Conservation (phyloP, 768 basidiomycete genomes). For the Gymnopilus dilepis region DNA sequence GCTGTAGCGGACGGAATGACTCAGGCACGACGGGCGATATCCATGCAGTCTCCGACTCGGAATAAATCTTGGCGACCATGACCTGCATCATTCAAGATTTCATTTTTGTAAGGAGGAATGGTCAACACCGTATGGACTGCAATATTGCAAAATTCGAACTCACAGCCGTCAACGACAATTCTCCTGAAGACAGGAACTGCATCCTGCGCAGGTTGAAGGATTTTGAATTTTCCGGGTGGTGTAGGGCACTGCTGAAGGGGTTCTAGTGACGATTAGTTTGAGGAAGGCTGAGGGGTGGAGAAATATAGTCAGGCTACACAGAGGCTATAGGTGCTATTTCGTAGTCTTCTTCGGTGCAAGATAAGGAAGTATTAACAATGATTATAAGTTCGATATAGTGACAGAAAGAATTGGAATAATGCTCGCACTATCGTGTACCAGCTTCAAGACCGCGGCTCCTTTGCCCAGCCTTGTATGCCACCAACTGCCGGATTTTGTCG, state of each 20-base stretch:
- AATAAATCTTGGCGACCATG: background rate
- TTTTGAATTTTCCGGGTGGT: background rate
- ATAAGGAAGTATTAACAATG: background rate
- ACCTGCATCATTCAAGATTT: conserved; percentile 4
- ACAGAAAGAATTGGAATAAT: background rate
- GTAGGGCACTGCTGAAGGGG: too few species aligned
- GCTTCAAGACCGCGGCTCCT: background rate
- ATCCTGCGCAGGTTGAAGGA: background rate
- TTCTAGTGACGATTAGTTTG: too few species aligned
- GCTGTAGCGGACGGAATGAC: background rate
- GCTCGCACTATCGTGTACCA: background rate
- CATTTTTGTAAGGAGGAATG: conserved; percentile 5
- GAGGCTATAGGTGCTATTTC: background rate
- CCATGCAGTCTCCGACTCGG: conserved; percentile 1
- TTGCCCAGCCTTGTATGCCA: background rate
- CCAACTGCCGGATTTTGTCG: conserved; percentile 3
- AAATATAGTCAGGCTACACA: too few species aligned
- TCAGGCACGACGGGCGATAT: background rate
- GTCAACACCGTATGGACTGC: background rate
- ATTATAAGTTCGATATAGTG: background rate
- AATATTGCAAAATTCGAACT: background rate
- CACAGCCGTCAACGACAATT: background rate
- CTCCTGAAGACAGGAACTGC: background rate
- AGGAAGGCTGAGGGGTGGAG: too few species aligned
- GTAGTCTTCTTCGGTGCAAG: background rate